Evolutionary conservation across 352 stramenopile genomes (phyloP).

Genomic region (Phytophthora cactorum): DNA sequence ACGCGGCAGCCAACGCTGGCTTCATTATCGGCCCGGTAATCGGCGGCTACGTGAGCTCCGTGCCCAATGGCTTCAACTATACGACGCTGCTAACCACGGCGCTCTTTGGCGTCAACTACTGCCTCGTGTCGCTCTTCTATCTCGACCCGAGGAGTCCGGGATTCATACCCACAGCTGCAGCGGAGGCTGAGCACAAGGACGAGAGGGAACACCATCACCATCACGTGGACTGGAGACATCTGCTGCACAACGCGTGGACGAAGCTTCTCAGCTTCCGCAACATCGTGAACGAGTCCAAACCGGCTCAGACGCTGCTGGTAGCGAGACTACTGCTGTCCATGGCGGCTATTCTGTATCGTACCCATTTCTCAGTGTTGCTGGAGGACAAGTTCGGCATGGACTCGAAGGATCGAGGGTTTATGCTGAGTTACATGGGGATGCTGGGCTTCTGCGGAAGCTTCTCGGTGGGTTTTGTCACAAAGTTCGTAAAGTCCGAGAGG

Average conservation of each 20-base stretch:
- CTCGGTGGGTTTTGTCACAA: conserved; percentile 61
- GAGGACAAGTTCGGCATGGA: conserved; percentile 84
- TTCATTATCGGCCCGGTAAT: conserved; percentile 81
- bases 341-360: conserved; percentile 79
- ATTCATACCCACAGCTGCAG: neutral
- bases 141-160: conserved; percentile 21
- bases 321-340: conserved; percentile 77
- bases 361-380: conserved; percentile 77
- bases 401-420: conserved; percentile 62
- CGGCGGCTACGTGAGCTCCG: conserved; percentile 70
- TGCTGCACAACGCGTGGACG: conserved; percentile 52
- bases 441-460: conserved; percentile 71
- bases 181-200: conserved; percentile 6
- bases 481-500: conserved; percentile 56
- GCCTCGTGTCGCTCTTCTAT: conserved; percentile 67
- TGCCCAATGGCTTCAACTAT: conserved; percentile 84
- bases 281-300: conserved; percentile 67
- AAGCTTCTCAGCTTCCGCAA: conserved; percentile 72
- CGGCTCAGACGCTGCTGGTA: conserved; percentile 71
- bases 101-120: conserved; percentile 77
- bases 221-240: conserved; percentile 37
- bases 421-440: conserved; percentile 86
- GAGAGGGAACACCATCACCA: conserved; percentile 7
- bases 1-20: conserved; percentile 72
- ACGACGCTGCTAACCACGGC: conserved; percentile 73